Conservation (phyloP, 768 basidiomycete genomes). For the Exidia glandulosa region DNA sequence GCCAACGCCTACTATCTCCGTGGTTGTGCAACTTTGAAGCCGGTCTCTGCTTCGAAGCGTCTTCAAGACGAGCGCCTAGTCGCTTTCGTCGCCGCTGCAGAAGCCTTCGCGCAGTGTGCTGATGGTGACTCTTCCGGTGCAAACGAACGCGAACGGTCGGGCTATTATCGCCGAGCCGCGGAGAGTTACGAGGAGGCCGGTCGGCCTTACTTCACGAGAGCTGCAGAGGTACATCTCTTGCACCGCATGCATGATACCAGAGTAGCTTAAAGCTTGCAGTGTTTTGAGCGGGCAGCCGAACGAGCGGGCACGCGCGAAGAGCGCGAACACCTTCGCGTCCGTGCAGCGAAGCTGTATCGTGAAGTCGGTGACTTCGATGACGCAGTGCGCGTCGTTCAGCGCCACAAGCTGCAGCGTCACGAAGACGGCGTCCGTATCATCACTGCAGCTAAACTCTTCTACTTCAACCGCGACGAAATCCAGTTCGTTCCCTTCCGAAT, state of each 20-base stretch:
- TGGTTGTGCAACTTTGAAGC: constrained; percentile 31
- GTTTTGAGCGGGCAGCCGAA: constrained; percentile 18
- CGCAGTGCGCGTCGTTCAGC: constrained; percentile 35
- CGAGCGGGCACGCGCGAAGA: no score
- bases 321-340: background rate
- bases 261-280: background rate
- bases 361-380: constrained; percentile 41
- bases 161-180: constrained; percentile 33
- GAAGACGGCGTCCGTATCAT: constrained; percentile 26
- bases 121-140: constrained; percentile 13
- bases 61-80: constrained; percentile 14
- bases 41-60: constrained; percentile 15
- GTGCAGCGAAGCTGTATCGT: constrained; percentile 37
- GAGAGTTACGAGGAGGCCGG: constrained; percentile 35
- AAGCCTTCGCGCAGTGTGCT: constrained; percentile 37
- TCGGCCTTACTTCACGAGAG: constrained; percentile 22
- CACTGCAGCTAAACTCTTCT: constrained; percentile 35
- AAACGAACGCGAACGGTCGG: constrained; percentile 15
- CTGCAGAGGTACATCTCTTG: constrained; percentile 32
- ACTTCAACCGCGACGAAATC: constrained; percentile 26
- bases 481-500: constrained; percentile 18
- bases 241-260: background rate
- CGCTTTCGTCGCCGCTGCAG: constrained; percentile 36
- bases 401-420: constrained; percentile 21
- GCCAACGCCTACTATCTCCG: constrained; percentile 45